Evolutionary conservation across 306 rosid species (phyloP).

Genomic region (Lathyrus tuberosus): DNA sequence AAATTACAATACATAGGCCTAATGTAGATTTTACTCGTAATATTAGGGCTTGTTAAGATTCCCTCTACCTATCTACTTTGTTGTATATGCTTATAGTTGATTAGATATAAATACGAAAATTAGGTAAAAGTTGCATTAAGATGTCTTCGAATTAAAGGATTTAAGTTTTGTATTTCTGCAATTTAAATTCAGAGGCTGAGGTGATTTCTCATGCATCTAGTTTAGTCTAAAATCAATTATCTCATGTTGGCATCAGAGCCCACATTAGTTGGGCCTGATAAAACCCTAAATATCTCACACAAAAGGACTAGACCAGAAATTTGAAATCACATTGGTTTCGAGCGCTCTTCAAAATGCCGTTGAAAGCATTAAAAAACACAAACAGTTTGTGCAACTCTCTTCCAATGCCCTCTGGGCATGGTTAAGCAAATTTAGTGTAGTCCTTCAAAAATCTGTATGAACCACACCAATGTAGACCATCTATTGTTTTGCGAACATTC

Average conservation of each 20-base stretch:
- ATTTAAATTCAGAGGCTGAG: not conserved
- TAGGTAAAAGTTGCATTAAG: not conserved
- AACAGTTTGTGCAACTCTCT: not conserved
- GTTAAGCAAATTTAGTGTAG: not conserved
- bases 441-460: not conserved
- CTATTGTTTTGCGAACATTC: not conserved
- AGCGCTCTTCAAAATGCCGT: not conserved
- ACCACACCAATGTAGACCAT: too few species aligned
- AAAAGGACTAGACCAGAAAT: not conserved
- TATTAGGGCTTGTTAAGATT: not conserved
- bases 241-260: not conserved
- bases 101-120: not conserved
- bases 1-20: not conserved
- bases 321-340: not conserved
- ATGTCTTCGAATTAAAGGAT: not conserved
- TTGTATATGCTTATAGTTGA: not conserved
- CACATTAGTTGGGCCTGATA: not conserved
- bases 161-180: not conserved
- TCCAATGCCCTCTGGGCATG: not conserved
- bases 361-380: not conserved
- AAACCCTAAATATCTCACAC: not conserved
- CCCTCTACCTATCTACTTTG: not conserved
- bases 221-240: slow-evolving; percentile 8
- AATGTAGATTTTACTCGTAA: too few species aligned
- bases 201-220: not conserved